Base-by-base conservation (phyloP, 1,139 yeast species). In the Chernovozyma aurita region DNA sequence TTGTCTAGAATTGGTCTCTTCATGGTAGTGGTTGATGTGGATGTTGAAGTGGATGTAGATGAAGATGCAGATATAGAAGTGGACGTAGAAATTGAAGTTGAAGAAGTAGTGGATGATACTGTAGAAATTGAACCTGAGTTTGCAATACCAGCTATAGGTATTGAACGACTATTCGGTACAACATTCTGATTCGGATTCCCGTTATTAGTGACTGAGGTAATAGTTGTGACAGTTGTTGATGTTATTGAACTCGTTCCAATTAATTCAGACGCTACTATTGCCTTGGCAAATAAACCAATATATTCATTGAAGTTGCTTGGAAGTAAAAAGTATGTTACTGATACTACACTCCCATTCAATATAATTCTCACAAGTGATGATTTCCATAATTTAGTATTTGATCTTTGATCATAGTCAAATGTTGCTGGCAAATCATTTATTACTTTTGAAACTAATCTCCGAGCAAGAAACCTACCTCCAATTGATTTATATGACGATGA, bases 221-320 rank as follows among this genome's bases (percentile, higher is more conserved):
- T 52, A n/a, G 53, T 52, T 16, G 52, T 51, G 33, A 47, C 46
- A 14, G 53, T 48, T 15, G 52, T 47, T 30, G 55, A 45, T 24
- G 42, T 47, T 7, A 48, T 45, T 37, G 45, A 48, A 41, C 46
- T 48, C 6, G 71, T 53, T 2, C 80, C 78, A 12, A 74, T 67
- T 33, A 76, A 49, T 35, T 69, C 74, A 30, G 75, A 61, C 1
- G 80, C 69, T n/a, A 76, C 55, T 22, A 74, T 63, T 3, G 78
- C 65, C 45, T 73, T 73, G 9, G 79, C 70, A 36, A 76, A 56
- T 12, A 73, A 47, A 18, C 65, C 63, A 20, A 71, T 49, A 46
- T 70, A 70, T 32, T 63, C 63, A 34, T 68, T 54, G 36, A 63
- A 48, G 15, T 55, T 53, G 16, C 50, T 51, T 22, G 72, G 73